Evolutionary conservation across 306 rosid genomes (phyloP), one percentile per base, ranked within the genome.

Genomic region (Prunus campanulata): DNA sequence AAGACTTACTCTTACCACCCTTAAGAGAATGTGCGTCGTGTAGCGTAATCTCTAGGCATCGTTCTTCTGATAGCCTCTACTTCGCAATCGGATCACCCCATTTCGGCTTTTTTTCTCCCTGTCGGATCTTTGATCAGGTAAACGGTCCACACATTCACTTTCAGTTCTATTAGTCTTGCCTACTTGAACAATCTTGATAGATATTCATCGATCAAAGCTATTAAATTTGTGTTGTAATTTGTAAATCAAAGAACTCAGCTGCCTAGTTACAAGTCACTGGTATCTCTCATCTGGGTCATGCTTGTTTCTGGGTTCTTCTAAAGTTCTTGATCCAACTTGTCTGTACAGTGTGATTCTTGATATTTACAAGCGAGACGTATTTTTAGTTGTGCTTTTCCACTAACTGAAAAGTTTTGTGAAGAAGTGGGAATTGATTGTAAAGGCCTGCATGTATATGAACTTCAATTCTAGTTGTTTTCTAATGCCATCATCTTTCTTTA

Each of bases 21-120:
- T 27, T 13, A 24, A 47, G 14, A 56, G 35, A 49, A 6, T 42
- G 30, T 70, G 47, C 56, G 20, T 72, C 67, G 57, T 35, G 6
- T 19, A 7, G 83, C 86, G 83, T 79, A 48, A 0, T 25, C 62
- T 55, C 24, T 39, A 74, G 44, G 78, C 81, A 32, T 79, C 56
- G 14, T 18, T 66, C 30, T 54, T 44, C 39, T 9, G 44, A 39
- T 35, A 27, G 14, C 57, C 66, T 27, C 72, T 22, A 52, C 63
- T 68, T 66, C 57, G 66, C 83, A 62, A 48, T 63, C 67, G 35
- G 78, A 75, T 66, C 62, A 11, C 22, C 29, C 47, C 30, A 30
- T 49, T 68, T 49, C 48, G 62, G 3, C 14, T 7, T 48, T 47
- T 39, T 5, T 52, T 57, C 60, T 56, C 50, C 71, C n/a, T 3